A percentile compares a stretch with the other conserved stretches of the same genome.
phyloP scores from a whole-genome alignment of 2,329 filamentous ascomycete species.

The Talaromyces albobiverticillius region DNA sequence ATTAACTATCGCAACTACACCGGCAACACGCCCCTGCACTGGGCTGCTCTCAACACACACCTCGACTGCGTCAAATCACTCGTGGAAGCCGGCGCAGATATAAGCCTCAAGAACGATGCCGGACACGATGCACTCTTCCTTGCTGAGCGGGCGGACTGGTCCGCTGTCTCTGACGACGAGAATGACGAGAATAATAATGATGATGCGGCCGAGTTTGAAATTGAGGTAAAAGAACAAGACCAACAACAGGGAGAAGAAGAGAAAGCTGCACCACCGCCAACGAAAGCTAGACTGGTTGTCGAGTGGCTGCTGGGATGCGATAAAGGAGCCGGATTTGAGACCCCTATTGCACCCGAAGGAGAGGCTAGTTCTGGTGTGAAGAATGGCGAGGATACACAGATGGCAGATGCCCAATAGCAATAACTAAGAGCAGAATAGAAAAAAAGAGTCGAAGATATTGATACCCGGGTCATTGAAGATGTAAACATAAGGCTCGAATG shows the following conservation, averaged over 20 bases:
- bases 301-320: slow-evolving; percentile 42
- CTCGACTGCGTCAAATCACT: slow-evolving; percentile 75
- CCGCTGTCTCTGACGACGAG: slow-evolving; percentile 55
- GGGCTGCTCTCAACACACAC: slow-evolving; percentile 88
- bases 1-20: slow-evolving; percentile 65
- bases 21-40: slow-evolving; percentile 90
- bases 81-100: slow-evolving; percentile 71
- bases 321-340: slow-evolving; percentile 33
- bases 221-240: slow-evolving; percentile 12
- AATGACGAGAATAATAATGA: slow-evolving; percentile 21
- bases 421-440: slow-evolving; percentile 9
- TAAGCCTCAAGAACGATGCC: slow-evolving; percentile 74
- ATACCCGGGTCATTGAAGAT: background rate
- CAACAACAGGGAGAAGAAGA: background rate
- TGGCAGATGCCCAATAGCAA: slow-evolving; percentile 18
- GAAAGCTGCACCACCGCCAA: slow-evolving; percentile 18
- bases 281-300: slow-evolving; percentile 39
- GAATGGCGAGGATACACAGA: slow-evolving; percentile 17
- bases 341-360: slow-evolving; percentile 18
- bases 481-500: background rate
- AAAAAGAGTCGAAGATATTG: background rate
- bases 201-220: slow-evolving; percentile 13
- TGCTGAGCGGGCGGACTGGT: slow-evolving; percentile 68
- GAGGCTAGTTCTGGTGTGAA: slow-evolving; percentile 18
- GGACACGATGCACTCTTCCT: slow-evolving; percentile 78